These are phyloP conservation scores for Alternaria consortialis DNA, from an alignment of 2,329 filamentous ascomycete genomes.

Conservation along the genomic window DNA sequence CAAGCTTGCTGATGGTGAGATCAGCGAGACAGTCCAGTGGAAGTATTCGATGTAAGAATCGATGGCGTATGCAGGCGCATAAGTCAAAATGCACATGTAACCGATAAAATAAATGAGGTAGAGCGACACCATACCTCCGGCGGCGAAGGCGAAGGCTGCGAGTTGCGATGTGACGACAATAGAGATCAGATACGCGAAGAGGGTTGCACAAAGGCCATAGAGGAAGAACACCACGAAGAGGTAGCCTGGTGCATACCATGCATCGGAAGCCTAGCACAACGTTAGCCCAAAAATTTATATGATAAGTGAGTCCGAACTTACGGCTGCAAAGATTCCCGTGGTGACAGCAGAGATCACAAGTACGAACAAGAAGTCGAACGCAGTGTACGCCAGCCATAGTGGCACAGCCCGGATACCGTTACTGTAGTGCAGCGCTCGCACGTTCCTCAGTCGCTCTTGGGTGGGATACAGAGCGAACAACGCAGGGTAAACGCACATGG, in stretches of 20 bases:
- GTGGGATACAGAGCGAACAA: slow-evolving; percentile 92
- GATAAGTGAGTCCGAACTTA: slow-evolving; percentile 22
- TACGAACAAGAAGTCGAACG: slow-evolving; percentile 82
- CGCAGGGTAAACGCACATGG: slow-evolving; percentile 79
- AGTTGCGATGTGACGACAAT: slow-evolving; percentile 81
- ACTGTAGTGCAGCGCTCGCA: slow-evolving; percentile 87
- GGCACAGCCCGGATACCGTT: slow-evolving; percentile 86
- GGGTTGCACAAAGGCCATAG: slow-evolving; percentile 79
- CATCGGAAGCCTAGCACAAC: slow-evolving; percentile 57
- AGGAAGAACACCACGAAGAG: slow-evolving; percentile 82
- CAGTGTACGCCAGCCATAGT: slow-evolving; percentile 83
- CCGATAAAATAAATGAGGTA: slow-evolving; percentile 60
- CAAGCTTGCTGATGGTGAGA: slow-evolving; percentile 81
- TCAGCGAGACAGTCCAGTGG: slow-evolving; percentile 76
- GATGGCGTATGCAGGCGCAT: slow-evolving; percentile 73
- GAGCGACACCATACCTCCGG: slow-evolving; percentile 72
- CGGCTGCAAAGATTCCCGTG: slow-evolving; percentile 72
- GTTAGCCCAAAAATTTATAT: slow-evolving; percentile 17
- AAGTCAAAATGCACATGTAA: slow-evolving; percentile 72
- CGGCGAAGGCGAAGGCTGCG: slow-evolving; percentile 83
- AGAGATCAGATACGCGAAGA: slow-evolving; percentile 83
- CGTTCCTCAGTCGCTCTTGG: slow-evolving; percentile 79
- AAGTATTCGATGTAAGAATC: slow-evolving; percentile 73
- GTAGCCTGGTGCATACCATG: slow-evolving; percentile 83
- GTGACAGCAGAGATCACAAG: slow-evolving; percentile 71